These are phyloP conservation scores for Tolypocladium amazonense DNA, from an alignment of 2,329 filamentous ascomycete species.

Conservation along the genomic window DNA sequence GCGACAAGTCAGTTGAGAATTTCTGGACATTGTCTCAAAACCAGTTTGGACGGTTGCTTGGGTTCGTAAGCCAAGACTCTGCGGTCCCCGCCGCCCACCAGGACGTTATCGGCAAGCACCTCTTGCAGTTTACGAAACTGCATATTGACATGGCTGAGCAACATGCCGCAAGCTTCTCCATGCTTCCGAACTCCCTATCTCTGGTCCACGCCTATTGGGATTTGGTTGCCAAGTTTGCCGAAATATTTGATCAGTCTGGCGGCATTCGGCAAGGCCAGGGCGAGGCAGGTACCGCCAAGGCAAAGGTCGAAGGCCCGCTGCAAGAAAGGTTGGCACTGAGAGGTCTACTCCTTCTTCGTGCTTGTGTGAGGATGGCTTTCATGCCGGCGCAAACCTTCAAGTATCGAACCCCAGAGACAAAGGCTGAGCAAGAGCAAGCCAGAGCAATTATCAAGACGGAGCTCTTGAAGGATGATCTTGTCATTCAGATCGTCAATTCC, in stretches of 20 bases:
- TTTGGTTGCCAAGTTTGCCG: constrained; percentile 65
- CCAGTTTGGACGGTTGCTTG: constrained; percentile 69
- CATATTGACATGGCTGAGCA: constrained; percentile 75
- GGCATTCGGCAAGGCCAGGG: constrained; percentile 38
- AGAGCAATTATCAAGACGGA: constrained; percentile 59
- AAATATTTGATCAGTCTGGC: constrained; percentile 55
- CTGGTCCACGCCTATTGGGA: constrained; percentile 80
- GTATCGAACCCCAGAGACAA: constrained; percentile 63
- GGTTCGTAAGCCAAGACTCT: constrained; percentile 47
- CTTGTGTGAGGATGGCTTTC: constrained; percentile 78
- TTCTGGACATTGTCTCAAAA: constrained; percentile 73
- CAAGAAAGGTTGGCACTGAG: constrained; percentile 74
- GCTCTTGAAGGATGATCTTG: constrained; percentile 65
- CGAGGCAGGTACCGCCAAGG: constrained; percentile 28
- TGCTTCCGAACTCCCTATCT: constrained; percentile 68
- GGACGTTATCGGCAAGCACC: constrained; percentile 67
- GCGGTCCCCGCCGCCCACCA: constrained; percentile 41
- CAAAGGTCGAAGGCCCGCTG: constrained; percentile 49
- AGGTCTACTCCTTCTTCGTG: constrained; percentile 70
- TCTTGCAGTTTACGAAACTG: constrained; percentile 83
- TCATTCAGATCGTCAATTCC: constrained; percentile 71
- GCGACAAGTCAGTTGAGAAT: constrained; percentile 62
- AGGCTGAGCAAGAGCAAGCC: constrained; percentile 64
- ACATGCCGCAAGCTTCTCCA: constrained; percentile 73
- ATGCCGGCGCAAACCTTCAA: constrained; percentile 73